Base-by-base conservation (phyloP, 768 basidiomycete genomes). In the Tricholoma saponaceum region DNA sequence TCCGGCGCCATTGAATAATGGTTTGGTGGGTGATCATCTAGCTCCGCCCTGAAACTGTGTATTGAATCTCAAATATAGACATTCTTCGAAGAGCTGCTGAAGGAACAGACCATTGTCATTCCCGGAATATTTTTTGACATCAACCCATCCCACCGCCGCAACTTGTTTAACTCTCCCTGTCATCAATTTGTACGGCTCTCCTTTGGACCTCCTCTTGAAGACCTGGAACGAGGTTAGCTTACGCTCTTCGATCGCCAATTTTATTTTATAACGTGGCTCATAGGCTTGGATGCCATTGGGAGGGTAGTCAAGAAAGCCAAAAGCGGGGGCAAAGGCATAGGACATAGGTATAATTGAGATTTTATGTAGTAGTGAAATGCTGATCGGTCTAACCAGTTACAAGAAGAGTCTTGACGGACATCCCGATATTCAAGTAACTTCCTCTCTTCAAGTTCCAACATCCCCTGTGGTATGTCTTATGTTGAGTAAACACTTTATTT, bases 21-120 rank as follows among this genome's bases (percentile, higher is more conserved):
- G 95, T 18, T 74, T 97, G 66, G 89, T 90, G 59, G 5, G 73
- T 66, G 32, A 22, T 26, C 33, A 50, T 33, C 20, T 52, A 44
- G 4, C 13, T 33, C 20, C 25, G 12, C 35, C 16, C 10, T 39
- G 25, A 53, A n/a, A n/a, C 26, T 18, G n/a, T 26, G 32, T 50
- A 54, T 16, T 18, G 8, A 49, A 16, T 47, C 32, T 46, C n/a
- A 52, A 26, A n/a, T 22, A 26, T 51, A 86, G 83, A 92, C 90
- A 5, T 96, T 98, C 83, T 98, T 98, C 67, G 94, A 96, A 67
- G 94, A 95, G 71, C 76, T 94, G 44, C 79, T 96, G 54, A 96
- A 94, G 72, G 89, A 92, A 72, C 81, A 92, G 72, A 90, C 92
- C 9, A 94, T 94, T 61, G 89, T 92, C 55, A 92, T 95, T 49